Conservation (phyloP, 768 basidiomycete species). For the Tylopilus intermedius region DNA sequence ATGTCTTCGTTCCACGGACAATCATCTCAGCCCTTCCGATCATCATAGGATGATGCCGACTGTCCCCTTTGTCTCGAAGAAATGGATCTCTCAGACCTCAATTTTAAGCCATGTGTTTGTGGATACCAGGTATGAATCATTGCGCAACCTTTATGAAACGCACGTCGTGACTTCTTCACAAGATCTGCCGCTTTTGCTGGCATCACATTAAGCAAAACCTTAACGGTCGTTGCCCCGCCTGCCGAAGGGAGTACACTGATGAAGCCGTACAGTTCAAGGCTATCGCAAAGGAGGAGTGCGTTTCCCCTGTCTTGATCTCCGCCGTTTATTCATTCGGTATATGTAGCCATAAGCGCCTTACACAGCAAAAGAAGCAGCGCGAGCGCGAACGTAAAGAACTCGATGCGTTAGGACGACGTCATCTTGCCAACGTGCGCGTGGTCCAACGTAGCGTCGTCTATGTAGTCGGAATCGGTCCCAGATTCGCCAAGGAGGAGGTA, state of each 20-base stretch:
- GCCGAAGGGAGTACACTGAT: slow-evolving; percentile 87
- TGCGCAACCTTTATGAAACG: slow-evolving; percentile 17
- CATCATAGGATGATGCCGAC: slow-evolving; percentile 84
- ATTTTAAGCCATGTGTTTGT: slow-evolving; percentile 98
- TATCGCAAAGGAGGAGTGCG: slow-evolving; percentile 92
- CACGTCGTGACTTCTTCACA: slow-evolving; percentile 10
- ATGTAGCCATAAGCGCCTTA: slow-evolving; percentile 85
- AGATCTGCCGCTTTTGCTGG: slow-evolving; percentile 99
- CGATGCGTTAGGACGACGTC: slow-evolving; percentile 75
- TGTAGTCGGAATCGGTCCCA: slow-evolving; percentile 89
- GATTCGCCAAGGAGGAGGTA: slow-evolving; percentile 96
- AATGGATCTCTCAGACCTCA: slow-evolving; percentile 98
- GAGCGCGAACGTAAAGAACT: slow-evolving; percentile 96
- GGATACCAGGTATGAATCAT: slow-evolving; percentile 78
- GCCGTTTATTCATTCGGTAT: slow-evolving; percentile 14
- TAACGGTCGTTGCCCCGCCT: slow-evolving; percentile 95
- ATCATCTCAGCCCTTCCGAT: slow-evolving; percentile 18
- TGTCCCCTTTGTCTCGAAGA: slow-evolving; percentile 98
- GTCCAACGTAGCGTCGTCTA: slow-evolving; percentile 95
- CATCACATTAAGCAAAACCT: slow-evolving; percentile 96
- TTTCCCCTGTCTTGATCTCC: slow-evolving; percentile 14
- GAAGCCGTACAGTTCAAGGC: slow-evolving; percentile 93
- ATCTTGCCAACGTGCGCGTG: slow-evolving; percentile 91
- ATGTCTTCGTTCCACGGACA: slow-evolving; percentile 8
- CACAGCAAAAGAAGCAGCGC: slow-evolving; percentile 90